Base-by-base conservation (phyloP, 208 protist genomes). In the Acanthamoeba lenticulata region DNA sequence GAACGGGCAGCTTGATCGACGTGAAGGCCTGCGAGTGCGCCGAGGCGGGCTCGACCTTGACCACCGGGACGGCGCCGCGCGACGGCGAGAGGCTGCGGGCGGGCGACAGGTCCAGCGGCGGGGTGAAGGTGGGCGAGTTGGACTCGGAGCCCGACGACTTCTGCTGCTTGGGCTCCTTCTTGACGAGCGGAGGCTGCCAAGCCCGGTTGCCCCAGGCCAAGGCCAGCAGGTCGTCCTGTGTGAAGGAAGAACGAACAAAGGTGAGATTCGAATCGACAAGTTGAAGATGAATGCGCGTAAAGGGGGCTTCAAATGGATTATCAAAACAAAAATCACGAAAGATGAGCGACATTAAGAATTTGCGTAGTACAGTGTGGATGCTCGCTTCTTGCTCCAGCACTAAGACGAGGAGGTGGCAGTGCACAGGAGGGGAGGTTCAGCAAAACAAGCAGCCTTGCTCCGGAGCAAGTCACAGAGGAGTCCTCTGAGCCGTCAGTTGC, bases 171-270 rank as follows among this genome's bases (percentile, higher is more conserved):
- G 69, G 29, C 13, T 13, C 29, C 69, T 21, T 60, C 52, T 60
- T 60, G 11, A 27, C 69, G 32, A n/a, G 7, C 34, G 69, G 69
- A 27, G 69, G 69, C 69, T 79, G 69, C 69, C 69, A 79, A 15
- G 38, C 69, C 32, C 69, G 29, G 38, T 79, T 79, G 69, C 69
- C 69, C 69, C 29, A 79, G 17, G 69, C 69, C 69, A 79, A 45
- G 69, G 69, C 69, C 17, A 79, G 69, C 69, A 79, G 38, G 11
- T 44, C 69, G 69, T 79, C 69, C 69, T 79, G 38, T 27, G 29
- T 44, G 11, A 40, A 7, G 69, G 0, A 11, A 47, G 38, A 38
- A 34, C 13, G 17, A 45, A 79, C 6, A 17, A 79, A 17, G 15
- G 19, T 27, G 13, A n/a, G 13, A 57, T 57, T 57, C 19, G 49